Base-by-base conservation (phyloP, 179 eudicot species). In the Drosera spatulata region DNA sequence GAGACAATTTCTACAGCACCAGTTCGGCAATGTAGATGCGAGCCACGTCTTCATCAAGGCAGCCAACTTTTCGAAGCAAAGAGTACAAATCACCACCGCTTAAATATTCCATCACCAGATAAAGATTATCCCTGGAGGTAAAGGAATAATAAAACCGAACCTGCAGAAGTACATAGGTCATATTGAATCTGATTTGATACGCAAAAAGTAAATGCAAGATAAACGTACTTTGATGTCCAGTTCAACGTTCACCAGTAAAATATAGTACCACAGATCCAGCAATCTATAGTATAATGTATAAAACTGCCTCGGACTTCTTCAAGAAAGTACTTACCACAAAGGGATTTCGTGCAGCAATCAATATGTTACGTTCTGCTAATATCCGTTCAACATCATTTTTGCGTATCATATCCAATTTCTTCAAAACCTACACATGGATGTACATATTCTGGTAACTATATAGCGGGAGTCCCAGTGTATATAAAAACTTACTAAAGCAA, bases 121-220 rank as follows among this genome's bases (percentile, higher is more conserved):
- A 76, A 66, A 76, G 74, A 66, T 69, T 65, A 64, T 76, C 80
- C 51, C 69, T 69, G 65, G 74, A 72, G 41, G 80, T 76, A 59
- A 76, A 76, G 46, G 80, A 76, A 66, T 76, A 76, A 66, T 68
- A 76, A 63, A 76, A 76, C 2, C 80, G 77, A 56, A 76, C 80
- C 80, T 76, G 74, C 61, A 54, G 41, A 10, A 14, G 14, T 10
- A 57, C 22, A 22, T 0, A 22, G 33, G 33, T 22, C 33, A 22
- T 22, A 22, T 22, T 22, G 33, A 22, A 22, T 22, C 33, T 22
- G 33, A 22, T 22, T 22, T 22, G 33, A 22, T 22, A 22, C 33
- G 33, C 33, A 22, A 22, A 22, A 22, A 22, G 33, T 0, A 22
- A 22, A 22, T 22, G 33, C 1, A 22, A 22, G 33, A 22, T 22